Evolutionary conservation across 768 basidiomycete genomes (phyloP).

Genomic region (Fistulinella prunicolor): DNA sequence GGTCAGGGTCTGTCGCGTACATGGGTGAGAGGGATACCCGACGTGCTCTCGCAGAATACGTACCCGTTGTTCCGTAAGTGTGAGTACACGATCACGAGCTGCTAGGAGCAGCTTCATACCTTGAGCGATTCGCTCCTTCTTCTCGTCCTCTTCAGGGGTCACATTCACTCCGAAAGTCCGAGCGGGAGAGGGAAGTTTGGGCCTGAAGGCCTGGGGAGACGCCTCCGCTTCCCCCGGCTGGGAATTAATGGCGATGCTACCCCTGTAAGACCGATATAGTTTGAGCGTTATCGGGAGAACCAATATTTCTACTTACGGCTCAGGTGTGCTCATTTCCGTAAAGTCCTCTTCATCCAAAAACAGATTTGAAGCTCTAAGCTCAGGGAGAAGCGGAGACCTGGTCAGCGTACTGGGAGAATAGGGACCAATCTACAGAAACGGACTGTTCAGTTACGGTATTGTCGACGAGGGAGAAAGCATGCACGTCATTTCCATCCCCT

Average conservation of each 20-base stretch:
- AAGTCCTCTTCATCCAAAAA: constrained; percentile 62
- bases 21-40: neutral
- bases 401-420: constrained; percentile 76
- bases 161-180: constrained; percentile 21
- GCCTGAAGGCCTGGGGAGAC: constrained; percentile 1
- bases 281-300: constrained; percentile 1
- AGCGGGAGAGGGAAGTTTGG: neutral
- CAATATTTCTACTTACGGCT: constrained; percentile 38
- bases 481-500: constrained; percentile 78
- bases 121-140: constrained; percentile 56
- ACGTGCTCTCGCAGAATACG: neutral
- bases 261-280: constrained; percentile 22
- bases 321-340: constrained; percentile 41
- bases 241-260: constrained; percentile 5
- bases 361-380: constrained; percentile 71
- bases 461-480: neutral
- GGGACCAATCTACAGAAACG: constrained; percentile 62
- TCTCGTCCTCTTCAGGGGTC: constrained; percentile 51
- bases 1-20: constrained; percentile 42
- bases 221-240: constrained; percentile 7
- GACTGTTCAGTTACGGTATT: constrained; percentile 7
- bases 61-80: constrained; percentile 74
- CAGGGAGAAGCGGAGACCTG: constrained; percentile 70
- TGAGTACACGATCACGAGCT: constrained; percentile 69
- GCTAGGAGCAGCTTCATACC: constrained; percentile 67